Conservation (phyloP, 331 rosid genomes). For the Quercus phellos region DNA sequence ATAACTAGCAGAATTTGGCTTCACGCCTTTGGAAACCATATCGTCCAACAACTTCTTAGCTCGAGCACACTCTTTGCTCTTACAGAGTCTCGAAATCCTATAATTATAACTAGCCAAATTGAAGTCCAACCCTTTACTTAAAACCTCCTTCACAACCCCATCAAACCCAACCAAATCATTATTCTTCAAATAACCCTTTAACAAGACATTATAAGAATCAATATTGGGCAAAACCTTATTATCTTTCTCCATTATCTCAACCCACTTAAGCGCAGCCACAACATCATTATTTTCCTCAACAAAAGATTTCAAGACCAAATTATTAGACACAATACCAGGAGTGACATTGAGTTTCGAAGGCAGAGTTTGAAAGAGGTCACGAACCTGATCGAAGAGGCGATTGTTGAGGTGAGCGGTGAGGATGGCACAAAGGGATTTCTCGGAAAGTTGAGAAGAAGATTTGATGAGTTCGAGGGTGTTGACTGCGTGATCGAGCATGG, state of each 20-base stretch:
- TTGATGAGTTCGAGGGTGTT: too few relatives aligned
- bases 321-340: conserved; percentile 8
- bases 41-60: conserved; percentile 22
- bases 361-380: not conserved
- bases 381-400: conserved; percentile 16
- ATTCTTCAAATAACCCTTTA: conserved; percentile 9
- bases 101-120: conserved; percentile 14
- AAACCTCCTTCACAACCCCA: conserved; percentile 12
- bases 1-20: conserved; percentile 11
- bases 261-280: conserved; percentile 16
- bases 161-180: conserved; percentile 8
- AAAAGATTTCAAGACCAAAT: conserved; percentile 17
- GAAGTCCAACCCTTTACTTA: conserved; percentile 14
- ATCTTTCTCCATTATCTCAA: conserved; percentile 11
- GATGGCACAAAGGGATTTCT: conserved; percentile 21
- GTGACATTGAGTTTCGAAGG: conserved; percentile 8
- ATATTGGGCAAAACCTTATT: conserved; percentile 15
- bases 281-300: conserved; percentile 9
- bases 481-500: too few relatives aligned
- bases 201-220: conserved; percentile 12
- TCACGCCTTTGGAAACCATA: conserved; percentile 18
- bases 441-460: conserved; percentile 7
- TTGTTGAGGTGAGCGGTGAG: conserved; percentile 11
- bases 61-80: conserved; percentile 18
- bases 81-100: conserved; percentile 17